Evolutionary conservation across 2,329 filamentous ascomycete genomes (phyloP).

Genomic region (Ceratocystis colombiana): DNA sequence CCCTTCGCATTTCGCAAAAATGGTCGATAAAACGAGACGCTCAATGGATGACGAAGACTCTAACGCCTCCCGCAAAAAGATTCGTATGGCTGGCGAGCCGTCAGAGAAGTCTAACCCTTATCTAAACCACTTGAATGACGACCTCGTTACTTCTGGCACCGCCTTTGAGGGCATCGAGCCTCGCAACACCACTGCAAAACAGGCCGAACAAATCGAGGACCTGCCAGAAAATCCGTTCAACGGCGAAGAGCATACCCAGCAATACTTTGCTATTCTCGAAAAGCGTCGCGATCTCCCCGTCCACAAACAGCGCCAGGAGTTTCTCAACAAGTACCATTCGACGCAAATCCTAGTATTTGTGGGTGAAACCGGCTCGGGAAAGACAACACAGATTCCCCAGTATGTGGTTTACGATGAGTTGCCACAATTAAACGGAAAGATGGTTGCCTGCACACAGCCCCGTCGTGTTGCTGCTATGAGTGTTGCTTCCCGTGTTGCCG

Average conservation of each 20-base stretch:
- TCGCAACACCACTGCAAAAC: slow-evolving; percentile 67
- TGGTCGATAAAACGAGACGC: slow-evolving; percentile 40
- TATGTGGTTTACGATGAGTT: slow-evolving; percentile 97
- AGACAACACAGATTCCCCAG: slow-evolving; percentile 97
- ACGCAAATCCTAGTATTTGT: slow-evolving; percentile 97
- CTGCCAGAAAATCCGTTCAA: slow-evolving; percentile 79
- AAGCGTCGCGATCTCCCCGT: slow-evolving; percentile 78
- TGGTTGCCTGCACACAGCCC: slow-evolving; percentile 94
- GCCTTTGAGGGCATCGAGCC: slow-evolving; percentile 35
- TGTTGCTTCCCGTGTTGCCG: slow-evolving; percentile 91
- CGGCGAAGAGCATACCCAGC: slow-evolving; percentile 60
- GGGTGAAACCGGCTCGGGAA: slow-evolving; percentile 97
- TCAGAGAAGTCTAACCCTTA: slow-evolving; percentile 61
- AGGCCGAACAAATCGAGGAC: slow-evolving; percentile 67
- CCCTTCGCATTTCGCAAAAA: slow-evolving; percentile 28
- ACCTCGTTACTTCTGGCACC: slow-evolving; percentile 32
- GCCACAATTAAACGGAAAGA: slow-evolving; percentile 72
- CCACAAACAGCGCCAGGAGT: slow-evolving; percentile 85
- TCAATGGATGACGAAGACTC: slow-evolving; percentile 34
- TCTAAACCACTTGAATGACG: slow-evolving; percentile 75
- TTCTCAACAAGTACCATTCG: slow-evolving; percentile 83
- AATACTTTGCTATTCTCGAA: slow-evolving; percentile 85
- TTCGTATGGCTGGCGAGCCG: slow-evolving; percentile 31
- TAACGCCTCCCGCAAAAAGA: slow-evolving; percentile 39
- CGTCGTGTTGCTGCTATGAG: slow-evolving; percentile 98